A percentile compares a stretch with the other conserved stretches of the same genome.
Conservation (phyloP, 257 asterid genomes). For the Paraleonurus japonicus region DNA sequence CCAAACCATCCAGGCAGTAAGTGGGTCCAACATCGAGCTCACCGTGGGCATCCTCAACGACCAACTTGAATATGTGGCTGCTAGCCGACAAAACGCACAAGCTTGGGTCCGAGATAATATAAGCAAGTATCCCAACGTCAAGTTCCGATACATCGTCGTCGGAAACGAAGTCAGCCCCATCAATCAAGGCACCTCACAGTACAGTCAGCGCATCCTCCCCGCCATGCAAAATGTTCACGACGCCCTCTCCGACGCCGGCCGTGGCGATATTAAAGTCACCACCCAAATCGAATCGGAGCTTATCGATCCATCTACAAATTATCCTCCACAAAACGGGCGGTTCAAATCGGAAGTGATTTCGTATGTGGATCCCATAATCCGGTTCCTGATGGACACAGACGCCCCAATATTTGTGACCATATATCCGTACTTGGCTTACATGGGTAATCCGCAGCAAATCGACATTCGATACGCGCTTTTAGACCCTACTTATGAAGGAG, state of each 20-base stretch:
- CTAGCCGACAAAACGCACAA: slow-evolving; percentile 27
- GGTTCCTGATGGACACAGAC: background rate
- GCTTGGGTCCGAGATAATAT: slow-evolving; percentile 39
- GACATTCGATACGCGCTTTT: background rate
- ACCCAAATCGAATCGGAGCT: slow-evolving; percentile 10
- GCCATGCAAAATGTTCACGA: slow-evolving; percentile 25
- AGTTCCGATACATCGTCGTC: slow-evolving; percentile 25
- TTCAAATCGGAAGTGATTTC: slow-evolving; percentile 3
- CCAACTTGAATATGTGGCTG: slow-evolving; percentile 16
- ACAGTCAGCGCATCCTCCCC: slow-evolving; percentile 14
- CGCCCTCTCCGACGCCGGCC: slow-evolving; percentile 19
- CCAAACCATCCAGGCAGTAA: slow-evolving; percentile 28
- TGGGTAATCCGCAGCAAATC: background rate
- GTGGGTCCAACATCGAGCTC: slow-evolving; percentile 38
- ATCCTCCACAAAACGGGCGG: slow-evolving; percentile 16
- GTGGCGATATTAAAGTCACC: slow-evolving; percentile 21
- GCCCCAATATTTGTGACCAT: slow-evolving; percentile 30
- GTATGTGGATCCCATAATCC: slow-evolving; percentile 18
- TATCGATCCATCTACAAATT: background rate
- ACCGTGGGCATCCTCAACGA: slow-evolving; percentile 33
- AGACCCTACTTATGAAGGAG: background rate
- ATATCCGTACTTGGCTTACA: slow-evolving; percentile 31
- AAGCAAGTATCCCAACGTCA: background rate
- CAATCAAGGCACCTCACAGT: slow-evolving; percentile 1
- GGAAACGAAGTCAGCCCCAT: slow-evolving; percentile 42